Evolutionary conservation across 129 eudicot species (phyloP).

Genomic region (Saposhnikovia divaricata): DNA sequence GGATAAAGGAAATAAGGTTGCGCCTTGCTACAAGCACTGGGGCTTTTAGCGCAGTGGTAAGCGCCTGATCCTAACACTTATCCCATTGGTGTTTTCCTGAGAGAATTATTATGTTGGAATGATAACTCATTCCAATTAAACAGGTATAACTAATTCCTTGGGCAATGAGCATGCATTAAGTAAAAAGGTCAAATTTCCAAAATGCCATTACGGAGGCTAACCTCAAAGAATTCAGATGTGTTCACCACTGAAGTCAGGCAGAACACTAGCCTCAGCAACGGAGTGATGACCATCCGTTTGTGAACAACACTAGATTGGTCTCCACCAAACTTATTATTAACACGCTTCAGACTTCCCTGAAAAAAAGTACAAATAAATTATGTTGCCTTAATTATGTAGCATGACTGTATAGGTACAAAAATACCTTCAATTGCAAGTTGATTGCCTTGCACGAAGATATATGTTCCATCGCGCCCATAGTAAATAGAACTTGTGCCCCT

Average conservation of each 20-base stretch:
- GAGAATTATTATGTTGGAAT: not conserved
- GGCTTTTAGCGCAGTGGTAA: no score
- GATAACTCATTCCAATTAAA: not conserved
- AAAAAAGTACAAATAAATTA: not conserved
- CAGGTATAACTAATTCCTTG: not conserved
- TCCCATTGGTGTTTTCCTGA: not conserved
- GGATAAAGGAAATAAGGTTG: no score
- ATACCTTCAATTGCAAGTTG: constrained; percentile 74
- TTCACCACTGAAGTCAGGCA: constrained; percentile 87
- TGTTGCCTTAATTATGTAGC: not conserved
- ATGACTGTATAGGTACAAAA: not conserved
- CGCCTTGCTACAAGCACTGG: no score
- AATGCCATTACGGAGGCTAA: constrained; percentile 14
- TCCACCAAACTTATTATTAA: constrained; percentile 43
- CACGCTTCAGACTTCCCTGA: constrained; percentile 63
- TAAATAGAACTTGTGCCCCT: constrained; percentile 82
- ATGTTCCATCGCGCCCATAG: constrained; percentile 90
- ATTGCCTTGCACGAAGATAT: constrained; percentile 69
- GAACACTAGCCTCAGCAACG: constrained; percentile 71
- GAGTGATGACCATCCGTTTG: constrained; percentile 67
- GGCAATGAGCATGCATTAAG: not conserved
- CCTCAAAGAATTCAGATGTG: constrained; percentile 82
- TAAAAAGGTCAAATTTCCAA: not conserved
- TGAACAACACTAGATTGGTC: constrained; percentile 47
- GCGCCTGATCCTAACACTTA: no score